Conservation (phyloP, 2,329 filamentous ascomycete species). For the Intubia oerlemansii region DNA sequence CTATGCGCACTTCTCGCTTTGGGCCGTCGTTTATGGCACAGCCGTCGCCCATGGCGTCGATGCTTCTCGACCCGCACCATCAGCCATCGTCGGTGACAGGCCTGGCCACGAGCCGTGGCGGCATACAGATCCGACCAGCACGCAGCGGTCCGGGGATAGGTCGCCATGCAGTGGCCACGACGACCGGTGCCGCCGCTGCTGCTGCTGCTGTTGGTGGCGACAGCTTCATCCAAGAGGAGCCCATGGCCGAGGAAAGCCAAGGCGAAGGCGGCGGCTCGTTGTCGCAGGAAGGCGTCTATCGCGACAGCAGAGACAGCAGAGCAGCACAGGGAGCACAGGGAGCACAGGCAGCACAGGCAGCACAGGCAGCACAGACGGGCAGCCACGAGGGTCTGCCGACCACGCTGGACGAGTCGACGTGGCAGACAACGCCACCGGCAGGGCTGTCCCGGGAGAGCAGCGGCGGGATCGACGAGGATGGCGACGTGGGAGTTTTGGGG, state of each 20-base stretch:
- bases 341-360: too few species aligned
- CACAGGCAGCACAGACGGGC: too few species aligned
- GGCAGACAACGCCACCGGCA: constrained; percentile 33
- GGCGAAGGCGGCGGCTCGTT: constrained; percentile 1
- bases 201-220: too few species aligned
- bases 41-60: constrained; percentile 47
- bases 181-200: too few species aligned
- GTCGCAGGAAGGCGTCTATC: too few species aligned
- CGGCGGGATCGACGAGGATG: constrained; percentile 20
- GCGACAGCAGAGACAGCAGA: too few species aligned
- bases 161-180: too few species aligned
- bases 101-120: too few species aligned
- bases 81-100: too few species aligned
- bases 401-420: constrained; percentile 34
- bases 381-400: constrained; percentile 28
- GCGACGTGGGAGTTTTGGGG: constrained; percentile 32
- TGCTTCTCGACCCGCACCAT: constrained; percentile 55
- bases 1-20: constrained; percentile 19
- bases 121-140: too few species aligned
- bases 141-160: too few species aligned
- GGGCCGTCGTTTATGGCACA: constrained; percentile 21
- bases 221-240: constrained; percentile 32
- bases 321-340: too few species aligned
- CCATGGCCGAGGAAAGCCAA: constrained; percentile 17
- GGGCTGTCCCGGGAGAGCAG: constrained; percentile 31